These are phyloP conservation scores for Leishmania major DNA, from an alignment of 208 protist species.

Conservation along the genomic window DNA sequence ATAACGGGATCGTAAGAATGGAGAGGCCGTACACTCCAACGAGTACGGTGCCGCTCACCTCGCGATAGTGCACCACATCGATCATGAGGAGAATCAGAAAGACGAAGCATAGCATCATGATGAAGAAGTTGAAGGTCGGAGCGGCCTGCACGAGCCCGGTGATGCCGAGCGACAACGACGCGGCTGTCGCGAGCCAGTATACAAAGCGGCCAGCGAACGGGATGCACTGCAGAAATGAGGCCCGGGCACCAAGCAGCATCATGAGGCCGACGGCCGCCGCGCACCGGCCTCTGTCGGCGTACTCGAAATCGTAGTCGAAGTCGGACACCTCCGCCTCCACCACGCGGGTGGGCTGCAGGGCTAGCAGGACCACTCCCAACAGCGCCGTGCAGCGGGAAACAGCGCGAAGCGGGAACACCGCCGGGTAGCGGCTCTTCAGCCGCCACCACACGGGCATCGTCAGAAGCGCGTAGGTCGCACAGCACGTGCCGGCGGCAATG, in stretches of 20 bases:
- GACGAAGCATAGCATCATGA: constrained; percentile 50
- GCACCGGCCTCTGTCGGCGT: constrained; percentile 36
- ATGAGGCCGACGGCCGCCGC: constrained; percentile 40
- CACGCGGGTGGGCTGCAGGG: constrained; percentile 48
- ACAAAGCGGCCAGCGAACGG: constrained; percentile 39
- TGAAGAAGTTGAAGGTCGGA: constrained; percentile 48
- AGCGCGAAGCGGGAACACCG: constrained; percentile 19
- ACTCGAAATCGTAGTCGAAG: constrained; percentile 51
- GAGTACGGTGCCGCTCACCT: constrained; percentile 36
- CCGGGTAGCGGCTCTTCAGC: constrained; percentile 40
- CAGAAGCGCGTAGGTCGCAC: constrained; percentile 55
- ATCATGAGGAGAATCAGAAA: constrained; percentile 55
- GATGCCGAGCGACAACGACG: constrained; percentile 53
- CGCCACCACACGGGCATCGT: constrained; percentile 61
- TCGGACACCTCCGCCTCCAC: constrained; percentile 25
- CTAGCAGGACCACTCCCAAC: constrained; percentile 51
- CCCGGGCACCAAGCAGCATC: constrained; percentile 41
- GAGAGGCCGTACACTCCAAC: constrained; percentile 38
- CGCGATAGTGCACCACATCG: constrained; percentile 72
- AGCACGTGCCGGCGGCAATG: constrained; percentile 58
- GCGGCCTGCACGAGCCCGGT: constrained; percentile 52
- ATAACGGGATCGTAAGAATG: constrained; percentile 21
- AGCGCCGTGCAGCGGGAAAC: constrained; percentile 29
- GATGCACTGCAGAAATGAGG: constrained; percentile 37
- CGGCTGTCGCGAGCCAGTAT: constrained; percentile 55